phyloP scores from a whole-genome alignment of 1,284 basidiomycete species.

The Cryptococcus sp. region DNA sequence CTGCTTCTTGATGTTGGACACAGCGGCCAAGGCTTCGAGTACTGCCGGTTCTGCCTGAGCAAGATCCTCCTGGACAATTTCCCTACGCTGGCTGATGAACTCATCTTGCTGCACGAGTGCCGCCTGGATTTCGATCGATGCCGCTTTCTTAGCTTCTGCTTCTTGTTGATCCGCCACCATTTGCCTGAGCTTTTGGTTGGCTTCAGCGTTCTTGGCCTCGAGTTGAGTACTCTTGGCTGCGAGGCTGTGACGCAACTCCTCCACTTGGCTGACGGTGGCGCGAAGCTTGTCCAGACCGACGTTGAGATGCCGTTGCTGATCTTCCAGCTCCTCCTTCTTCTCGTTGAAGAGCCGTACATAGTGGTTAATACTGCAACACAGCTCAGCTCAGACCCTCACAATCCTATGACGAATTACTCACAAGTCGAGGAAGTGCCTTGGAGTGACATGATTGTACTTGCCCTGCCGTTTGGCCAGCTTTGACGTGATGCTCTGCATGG shows the following conservation, averaged over 20 bases:
- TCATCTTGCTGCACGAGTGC: slow-evolving; percentile 89
- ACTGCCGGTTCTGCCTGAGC: slow-evolving; percentile 98
- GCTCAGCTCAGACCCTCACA: not conserved
- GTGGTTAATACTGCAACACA: slow-evolving; percentile 79
- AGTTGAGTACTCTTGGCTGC: slow-evolving; percentile 92
- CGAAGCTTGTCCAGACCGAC: slow-evolving; percentile 96
- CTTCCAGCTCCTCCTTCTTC: slow-evolving; percentile 97
- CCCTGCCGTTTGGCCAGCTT: slow-evolving; percentile 88
- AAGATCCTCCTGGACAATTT: slow-evolving; percentile 90
- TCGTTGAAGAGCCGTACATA: slow-evolving; percentile 96
- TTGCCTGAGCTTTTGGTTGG: slow-evolving; percentile 93
- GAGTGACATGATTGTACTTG: slow-evolving; percentile 94
- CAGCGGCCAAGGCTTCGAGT: slow-evolving; percentile 88
- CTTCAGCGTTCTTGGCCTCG: slow-evolving; percentile 88
- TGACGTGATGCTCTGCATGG: slow-evolving; percentile 84
- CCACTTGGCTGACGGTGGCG: slow-evolving; percentile 93
- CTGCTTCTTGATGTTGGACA: slow-evolving; percentile 95
- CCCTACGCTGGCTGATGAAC: slow-evolving; percentile 81
- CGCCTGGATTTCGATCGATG: slow-evolving; percentile 93
- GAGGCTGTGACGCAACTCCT: slow-evolving; percentile 91
- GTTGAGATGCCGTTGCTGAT: slow-evolving; percentile 97
- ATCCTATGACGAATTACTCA: slow-evolving; percentile 57
- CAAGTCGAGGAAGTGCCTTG: slow-evolving; percentile 98
- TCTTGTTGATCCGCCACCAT: slow-evolving; percentile 99
- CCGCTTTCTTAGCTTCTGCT: slow-evolving; percentile 95